Conservation (phyloP, 768 basidiomycete species). For the Sutorius australiensis region DNA sequence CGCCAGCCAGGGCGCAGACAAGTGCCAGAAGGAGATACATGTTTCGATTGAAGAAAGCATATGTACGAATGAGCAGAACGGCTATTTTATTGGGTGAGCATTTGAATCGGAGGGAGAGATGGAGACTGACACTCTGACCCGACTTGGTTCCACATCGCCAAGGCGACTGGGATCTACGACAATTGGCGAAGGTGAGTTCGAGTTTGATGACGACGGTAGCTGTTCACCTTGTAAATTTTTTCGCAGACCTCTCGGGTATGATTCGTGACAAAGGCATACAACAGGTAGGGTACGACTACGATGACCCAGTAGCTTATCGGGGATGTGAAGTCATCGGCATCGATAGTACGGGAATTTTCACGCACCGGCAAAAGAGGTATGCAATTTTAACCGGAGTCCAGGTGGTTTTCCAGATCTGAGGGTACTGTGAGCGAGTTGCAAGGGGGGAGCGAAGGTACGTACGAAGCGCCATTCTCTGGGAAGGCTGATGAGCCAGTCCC, state of each 20-base stretch:
- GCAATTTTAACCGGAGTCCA: slow-evolving; percentile 84
- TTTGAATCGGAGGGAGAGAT: neutral
- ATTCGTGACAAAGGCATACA: slow-evolving; percentile 72
- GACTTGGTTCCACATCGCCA: slow-evolving; percentile 87
- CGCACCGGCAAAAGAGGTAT: slow-evolving; percentile 80
- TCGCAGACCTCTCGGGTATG: slow-evolving; percentile 62
- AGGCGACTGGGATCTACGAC: slow-evolving; percentile 67
- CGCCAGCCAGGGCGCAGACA: slow-evolving; percentile 62
- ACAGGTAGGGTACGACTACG: slow-evolving; percentile 69
- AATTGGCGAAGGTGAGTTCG: neutral
- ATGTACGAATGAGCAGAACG: slow-evolving; percentile 78
- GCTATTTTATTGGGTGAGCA: slow-evolving; percentile 36
- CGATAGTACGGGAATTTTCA: slow-evolving; percentile 21
- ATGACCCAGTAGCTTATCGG: slow-evolving; percentile 74
- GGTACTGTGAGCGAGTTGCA: neutral
- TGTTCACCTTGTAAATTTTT: slow-evolving; percentile 61
- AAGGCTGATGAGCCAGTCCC: slow-evolving; percentile 82
- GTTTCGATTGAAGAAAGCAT: slow-evolving; percentile 83
- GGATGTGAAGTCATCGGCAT: slow-evolving; percentile 2
- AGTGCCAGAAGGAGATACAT: slow-evolving; percentile 61
- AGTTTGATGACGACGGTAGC: neutral
- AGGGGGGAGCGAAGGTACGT: slow-evolving; percentile 21
- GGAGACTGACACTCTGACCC: slow-evolving; percentile 62
- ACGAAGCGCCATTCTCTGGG: slow-evolving; percentile 78
- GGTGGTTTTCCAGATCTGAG: slow-evolving; percentile 74